These are phyloP conservation scores for Globisporangium emineosum DNA, from an alignment of 352 stramenopile genomes.

Conservation along the genomic window DNA sequence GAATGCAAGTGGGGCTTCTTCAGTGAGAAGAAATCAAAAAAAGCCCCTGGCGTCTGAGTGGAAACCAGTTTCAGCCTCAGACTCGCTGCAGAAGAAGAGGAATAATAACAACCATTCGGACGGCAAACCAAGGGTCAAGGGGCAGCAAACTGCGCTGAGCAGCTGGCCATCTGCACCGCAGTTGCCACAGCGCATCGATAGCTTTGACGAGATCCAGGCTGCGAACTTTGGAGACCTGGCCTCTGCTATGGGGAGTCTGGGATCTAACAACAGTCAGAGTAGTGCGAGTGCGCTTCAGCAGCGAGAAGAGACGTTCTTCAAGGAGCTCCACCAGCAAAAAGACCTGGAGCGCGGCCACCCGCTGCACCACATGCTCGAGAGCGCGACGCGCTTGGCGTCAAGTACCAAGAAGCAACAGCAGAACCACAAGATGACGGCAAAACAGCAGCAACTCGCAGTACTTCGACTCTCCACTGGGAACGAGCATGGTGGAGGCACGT, in stretches of 20 bases:
- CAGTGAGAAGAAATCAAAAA: slow-evolving; percentile 14
- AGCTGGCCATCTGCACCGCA: slow-evolving; percentile 43
- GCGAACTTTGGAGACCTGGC: slow-evolving; percentile 20
- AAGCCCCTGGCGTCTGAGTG: slow-evolving; percentile 56
- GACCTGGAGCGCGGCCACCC: slow-evolving; percentile 44
- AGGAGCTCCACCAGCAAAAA: slow-evolving; percentile 63
- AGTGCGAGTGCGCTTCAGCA: slow-evolving; percentile 15
- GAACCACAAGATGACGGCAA: slow-evolving; percentile 4
- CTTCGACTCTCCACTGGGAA: slow-evolving; percentile 18
- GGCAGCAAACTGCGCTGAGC: slow-evolving; percentile 24
- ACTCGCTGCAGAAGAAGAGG: slow-evolving; percentile 16
- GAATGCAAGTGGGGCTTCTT: slow-evolving; percentile 4
- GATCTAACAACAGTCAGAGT: neutral
- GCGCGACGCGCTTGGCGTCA: slow-evolving; percentile 36
- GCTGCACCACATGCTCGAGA: slow-evolving; percentile 74
- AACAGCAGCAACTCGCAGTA: slow-evolving; percentile 43
- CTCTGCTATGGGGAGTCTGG: neutral
- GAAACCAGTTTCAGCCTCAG: slow-evolving; percentile 41
- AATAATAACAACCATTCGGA: neutral
- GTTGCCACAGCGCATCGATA: slow-evolving; percentile 59
- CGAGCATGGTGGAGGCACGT: slow-evolving; percentile 18
- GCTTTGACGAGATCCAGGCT: slow-evolving; percentile 39
- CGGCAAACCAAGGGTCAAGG: slow-evolving; percentile 1
- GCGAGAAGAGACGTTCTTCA: slow-evolving; percentile 69
- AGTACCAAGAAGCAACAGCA: slow-evolving; percentile 39